Base-by-base conservation (phyloP, 1,139 yeast genomes). In the Yamadazyma siamensis region DNA sequence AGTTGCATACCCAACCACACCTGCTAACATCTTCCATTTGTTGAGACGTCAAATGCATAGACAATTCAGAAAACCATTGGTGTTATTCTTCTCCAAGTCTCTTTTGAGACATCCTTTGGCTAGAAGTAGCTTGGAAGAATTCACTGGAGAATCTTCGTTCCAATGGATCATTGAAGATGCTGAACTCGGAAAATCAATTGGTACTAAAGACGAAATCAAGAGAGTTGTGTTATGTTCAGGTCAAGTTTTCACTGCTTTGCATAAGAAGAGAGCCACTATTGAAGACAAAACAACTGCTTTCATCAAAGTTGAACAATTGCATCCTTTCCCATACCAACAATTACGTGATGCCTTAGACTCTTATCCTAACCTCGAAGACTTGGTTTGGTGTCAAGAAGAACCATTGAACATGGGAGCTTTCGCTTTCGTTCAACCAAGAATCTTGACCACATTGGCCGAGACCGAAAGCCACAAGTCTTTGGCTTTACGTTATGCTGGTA, bases 41-140 rank as follows among this genome's bases (percentile, higher is more conserved):
- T 70, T 91, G 61, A 86, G 99, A 75, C 86, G 99, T 75, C 98
- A 94, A 75, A 89, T 88, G 88, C 97, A 89, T 66, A 86, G 98
- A 68, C 97, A 91, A 69, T 94, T 91, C 74, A 82, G 99, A 73
- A 94, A 94, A 70, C 99, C 98, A 40, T 75, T 94, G 65, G 71
- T 77, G 38, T 59, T 87, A 46, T 77, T 91, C 68, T 88, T 91
- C 75, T 89, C 97, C 38, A 94, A 94, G 71, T 82, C 89, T 33
- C 75, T 94, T 61, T 75, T 94, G 59, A 87, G 99, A 75, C 97
- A 91, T 62, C 98, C 98, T 61, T 76, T 94, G 58, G 99, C 98
- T 35, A 81, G 94, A 69, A 89, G 97, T 26, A 50, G 67, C 29
- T 68, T 88, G 47, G 60, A 65, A 27, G 98, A 94, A 56, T 94